Evolutionary conservation across 2,329 filamentous ascomycete genomes (phyloP).

Genomic region (Arthrobotrys entomopaga): DNA sequence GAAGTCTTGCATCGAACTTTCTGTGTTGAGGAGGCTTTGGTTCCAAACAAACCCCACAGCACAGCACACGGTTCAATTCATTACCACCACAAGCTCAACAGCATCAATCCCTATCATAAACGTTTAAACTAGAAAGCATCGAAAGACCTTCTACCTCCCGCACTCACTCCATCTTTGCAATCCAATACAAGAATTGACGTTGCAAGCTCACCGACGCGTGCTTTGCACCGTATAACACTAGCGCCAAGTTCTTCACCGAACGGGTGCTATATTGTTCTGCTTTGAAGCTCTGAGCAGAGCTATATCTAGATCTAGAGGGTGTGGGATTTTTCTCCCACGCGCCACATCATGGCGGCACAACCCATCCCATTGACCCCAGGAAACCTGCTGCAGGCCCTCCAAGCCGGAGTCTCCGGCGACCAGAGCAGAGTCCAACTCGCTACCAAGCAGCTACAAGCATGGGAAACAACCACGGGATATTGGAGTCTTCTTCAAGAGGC

Average conservation of each 20-base stretch:
- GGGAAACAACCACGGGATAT: constrained; percentile 65
- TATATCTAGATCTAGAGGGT: too few species aligned
- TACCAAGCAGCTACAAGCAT: constrained; percentile 67
- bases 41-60: constrained; percentile 22
- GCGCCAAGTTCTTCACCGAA: too few species aligned
- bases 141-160: not conserved
- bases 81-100: not conserved
- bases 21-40: too few species aligned
- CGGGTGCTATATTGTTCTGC: too few species aligned
- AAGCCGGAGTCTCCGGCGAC: constrained; percentile 65
- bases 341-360: constrained; percentile 31
- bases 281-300: too few species aligned
- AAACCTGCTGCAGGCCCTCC: constrained; percentile 65
- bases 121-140: constrained; percentile 3
- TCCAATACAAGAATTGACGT: not conserved
- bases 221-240: too few species aligned
- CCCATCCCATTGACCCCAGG: constrained; percentile 61
- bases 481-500: constrained; percentile 71
- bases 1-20: too few species aligned
- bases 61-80: constrained; percentile 2
- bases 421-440: constrained; percentile 66
- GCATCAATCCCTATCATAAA: not conserved
- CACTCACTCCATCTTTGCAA: not conserved
- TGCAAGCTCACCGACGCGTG: not conserved
- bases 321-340: not conserved